Conservation (phyloP, 768 basidiomycete species). For the Suillus spraguei region DNA sequence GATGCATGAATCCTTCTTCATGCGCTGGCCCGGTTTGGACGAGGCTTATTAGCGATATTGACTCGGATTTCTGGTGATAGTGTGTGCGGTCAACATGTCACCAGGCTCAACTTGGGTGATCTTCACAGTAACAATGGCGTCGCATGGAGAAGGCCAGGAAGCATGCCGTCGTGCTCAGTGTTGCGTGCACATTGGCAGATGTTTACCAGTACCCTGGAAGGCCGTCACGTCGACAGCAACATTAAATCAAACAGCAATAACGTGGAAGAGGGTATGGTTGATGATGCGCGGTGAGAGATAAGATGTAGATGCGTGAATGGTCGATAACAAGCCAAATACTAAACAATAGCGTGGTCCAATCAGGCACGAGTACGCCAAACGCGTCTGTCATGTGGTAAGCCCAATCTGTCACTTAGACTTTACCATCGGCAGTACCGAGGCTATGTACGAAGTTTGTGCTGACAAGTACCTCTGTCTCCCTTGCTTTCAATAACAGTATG, state of each 20-base stretch:
- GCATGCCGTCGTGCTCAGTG: neutral
- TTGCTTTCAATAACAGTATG: neutral
- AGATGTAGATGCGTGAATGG: no score
- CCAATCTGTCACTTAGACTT: no score
- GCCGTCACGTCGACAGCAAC: no score
- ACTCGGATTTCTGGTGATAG: neutral
- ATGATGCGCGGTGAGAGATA: no score
- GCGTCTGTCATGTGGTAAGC: no score
- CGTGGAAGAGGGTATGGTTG: no score
- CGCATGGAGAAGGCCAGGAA: neutral
- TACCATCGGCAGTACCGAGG: neutral
- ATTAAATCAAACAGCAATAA: no score
- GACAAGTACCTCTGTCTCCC: neutral
- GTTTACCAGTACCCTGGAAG: no score
- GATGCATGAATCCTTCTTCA: constrained; percentile 21
- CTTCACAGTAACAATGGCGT: neutral
- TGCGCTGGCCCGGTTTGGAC: constrained; percentile 23
- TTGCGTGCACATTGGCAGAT: no score
- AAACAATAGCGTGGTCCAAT: no score
- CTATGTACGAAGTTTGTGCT: neutral
- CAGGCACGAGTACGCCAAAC: no score
- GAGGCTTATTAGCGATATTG: constrained; percentile 20
- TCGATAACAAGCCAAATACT: no score
- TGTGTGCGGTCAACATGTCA: constrained; percentile 23
- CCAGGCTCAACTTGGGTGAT: neutral